Evolutionary conservation across 163 green algal genomes (phyloP).

Genomic region (Chlamydomonas reinhardtii): DNA sequence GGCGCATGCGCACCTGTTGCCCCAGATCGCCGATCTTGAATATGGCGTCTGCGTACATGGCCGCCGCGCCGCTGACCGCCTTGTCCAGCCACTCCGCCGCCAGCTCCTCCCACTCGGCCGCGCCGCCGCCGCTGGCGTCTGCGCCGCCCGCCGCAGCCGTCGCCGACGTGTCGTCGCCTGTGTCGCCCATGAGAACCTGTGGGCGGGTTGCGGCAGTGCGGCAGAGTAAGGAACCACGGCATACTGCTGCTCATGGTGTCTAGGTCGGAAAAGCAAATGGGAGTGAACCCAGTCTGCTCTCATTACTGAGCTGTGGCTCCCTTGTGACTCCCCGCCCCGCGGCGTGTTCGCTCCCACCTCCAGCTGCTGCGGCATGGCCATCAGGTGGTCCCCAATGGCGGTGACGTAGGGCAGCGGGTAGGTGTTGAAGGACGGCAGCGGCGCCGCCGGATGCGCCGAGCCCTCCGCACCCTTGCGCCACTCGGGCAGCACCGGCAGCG

Average conservation of each 20-base stretch:
- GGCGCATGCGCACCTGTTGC: slow-evolving; percentile 41
- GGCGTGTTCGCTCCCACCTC: no score
- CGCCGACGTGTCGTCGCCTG: slow-evolving; percentile 4
- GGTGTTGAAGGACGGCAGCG: slow-evolving; percentile 88
- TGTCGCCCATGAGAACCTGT: slow-evolving; percentile 42
- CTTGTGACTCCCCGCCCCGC: no score
- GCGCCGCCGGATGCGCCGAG: slow-evolving; percentile 41
- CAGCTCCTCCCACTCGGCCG: slow-evolving; percentile 68
- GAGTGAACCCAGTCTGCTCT: no score
- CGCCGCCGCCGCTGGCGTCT: neutral
- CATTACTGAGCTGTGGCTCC: no score
- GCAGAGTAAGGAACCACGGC: no score
- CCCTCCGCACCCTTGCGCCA: slow-evolving; percentile 62
- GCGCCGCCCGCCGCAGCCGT: neutral
- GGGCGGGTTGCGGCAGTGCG: no score
- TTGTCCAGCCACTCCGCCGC: slow-evolving; percentile 89
- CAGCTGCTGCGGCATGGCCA: slow-evolving; percentile 92
- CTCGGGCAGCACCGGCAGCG: slow-evolving; percentile 64
- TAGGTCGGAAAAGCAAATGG: no score
- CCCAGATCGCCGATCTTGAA: slow-evolving; percentile 24
- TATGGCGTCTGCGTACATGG: slow-evolving; percentile 48
- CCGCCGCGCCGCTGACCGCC: slow-evolving; percentile 59
- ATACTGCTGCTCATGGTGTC: no score
- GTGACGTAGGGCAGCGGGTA: slow-evolving; percentile 90
- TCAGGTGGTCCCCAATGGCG: slow-evolving; percentile 86